Evolutionary conservation across 805 yeast species (phyloP).

Genomic region (Suhomyces canberraensis): DNA sequence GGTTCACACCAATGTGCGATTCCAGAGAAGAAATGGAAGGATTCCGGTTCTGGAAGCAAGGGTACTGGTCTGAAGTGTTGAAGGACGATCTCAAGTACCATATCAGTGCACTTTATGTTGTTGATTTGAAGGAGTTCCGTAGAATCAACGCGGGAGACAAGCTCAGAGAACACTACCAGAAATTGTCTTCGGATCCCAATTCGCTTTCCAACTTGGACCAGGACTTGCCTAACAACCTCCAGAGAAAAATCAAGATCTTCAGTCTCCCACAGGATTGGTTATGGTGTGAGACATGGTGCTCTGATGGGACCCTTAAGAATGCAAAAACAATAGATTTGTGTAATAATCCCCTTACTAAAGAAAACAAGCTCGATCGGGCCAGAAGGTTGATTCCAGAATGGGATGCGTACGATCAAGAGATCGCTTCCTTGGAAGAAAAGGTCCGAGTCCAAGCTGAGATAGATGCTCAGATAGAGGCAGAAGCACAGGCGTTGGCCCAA

Average conservation of each 20-base stretch:
- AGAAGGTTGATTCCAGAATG: constrained; percentile 77
- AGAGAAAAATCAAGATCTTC: constrained; percentile 59
- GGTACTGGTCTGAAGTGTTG: constrained; percentile 77
- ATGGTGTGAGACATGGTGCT: constrained; percentile 95
- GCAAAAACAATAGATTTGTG: constrained; percentile 85
- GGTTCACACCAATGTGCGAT: constrained; percentile 84
- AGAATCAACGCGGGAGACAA: constrained; percentile 70
- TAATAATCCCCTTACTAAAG: constrained; percentile 79
- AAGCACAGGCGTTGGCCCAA: neutral
- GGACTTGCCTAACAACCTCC: constrained; percentile 89
- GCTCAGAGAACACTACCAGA: constrained; percentile 81
- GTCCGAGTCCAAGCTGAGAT: neutral
- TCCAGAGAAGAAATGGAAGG: constrained; percentile 79
- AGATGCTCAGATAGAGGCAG: neutral
- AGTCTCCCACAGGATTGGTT: constrained; percentile 82
- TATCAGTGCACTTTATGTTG: constrained; percentile 79
- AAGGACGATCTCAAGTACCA: constrained; percentile 64
- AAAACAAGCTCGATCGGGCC: constrained; percentile 73
- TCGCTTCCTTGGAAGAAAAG: constrained; percentile 26
- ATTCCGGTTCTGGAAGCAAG: constrained; percentile 86
- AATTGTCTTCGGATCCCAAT: constrained; percentile 69
- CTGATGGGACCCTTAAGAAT: constrained; percentile 51
- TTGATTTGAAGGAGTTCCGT: constrained; percentile 70
- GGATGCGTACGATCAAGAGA: constrained; percentile 59
- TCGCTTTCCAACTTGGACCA: constrained; percentile 86